Conservation (phyloP, 331 rosid species). For the Pyracantha coccinea region DNA sequence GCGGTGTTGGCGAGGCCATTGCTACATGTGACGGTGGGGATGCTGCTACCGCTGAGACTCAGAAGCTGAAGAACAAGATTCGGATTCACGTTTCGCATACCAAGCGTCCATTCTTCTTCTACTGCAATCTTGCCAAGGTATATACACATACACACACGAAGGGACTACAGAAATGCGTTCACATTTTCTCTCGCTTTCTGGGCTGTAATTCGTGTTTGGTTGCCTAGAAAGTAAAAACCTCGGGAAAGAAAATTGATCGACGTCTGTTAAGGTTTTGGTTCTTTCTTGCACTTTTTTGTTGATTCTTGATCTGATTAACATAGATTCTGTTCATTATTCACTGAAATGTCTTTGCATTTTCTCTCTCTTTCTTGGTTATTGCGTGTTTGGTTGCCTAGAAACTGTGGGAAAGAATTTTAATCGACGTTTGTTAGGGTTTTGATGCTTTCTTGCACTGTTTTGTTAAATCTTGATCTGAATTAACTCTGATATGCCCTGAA, state of each 20-base stretch:
- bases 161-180: background rate
- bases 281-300: background rate
- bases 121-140: constrained; percentile 62
- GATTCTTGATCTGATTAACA: background rate
- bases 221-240: background rate
- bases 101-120: constrained; percentile 54
- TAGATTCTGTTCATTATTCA: background rate
- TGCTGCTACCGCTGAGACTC: background rate
- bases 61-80: constrained; percentile 3
- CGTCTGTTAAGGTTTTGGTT: background rate
- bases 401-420: background rate
- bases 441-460: background rate
- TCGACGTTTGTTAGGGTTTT: background rate
- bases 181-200: background rate
- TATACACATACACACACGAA: too few species aligned
- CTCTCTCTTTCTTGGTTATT: background rate
- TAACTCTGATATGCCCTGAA: background rate
- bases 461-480: background rate
- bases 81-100: constrained; percentile 49
- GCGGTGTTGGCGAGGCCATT: background rate
- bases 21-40: background rate
- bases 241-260: background rate
- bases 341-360: background rate
- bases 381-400: constrained; percentile 2
- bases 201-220: background rate